Evolutionary conservation across 106 monocot species (phyloP).

Genomic region (Chionographis japonica): DNA sequence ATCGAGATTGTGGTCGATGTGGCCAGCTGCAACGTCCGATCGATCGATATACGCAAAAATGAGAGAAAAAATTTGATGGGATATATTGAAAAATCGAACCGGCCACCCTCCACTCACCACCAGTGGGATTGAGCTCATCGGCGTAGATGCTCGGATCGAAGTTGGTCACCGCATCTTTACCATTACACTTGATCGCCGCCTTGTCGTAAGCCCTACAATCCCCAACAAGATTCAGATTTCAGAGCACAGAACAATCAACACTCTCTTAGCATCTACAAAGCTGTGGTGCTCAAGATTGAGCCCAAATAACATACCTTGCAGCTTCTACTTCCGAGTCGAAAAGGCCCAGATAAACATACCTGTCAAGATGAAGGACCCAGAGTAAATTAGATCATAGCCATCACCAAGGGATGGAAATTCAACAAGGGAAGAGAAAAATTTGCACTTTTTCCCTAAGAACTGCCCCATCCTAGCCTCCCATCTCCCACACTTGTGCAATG

Average conservation of each 20-base stretch:
- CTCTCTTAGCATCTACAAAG: too few relatives aligned
- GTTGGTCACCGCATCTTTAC: constrained; percentile 55
- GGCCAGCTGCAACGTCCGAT: background rate
- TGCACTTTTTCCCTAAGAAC: constrained; percentile 88
- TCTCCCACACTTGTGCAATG: constrained; percentile 96
- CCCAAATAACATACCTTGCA: constrained; percentile 31
- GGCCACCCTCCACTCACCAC: background rate
- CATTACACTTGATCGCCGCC: constrained; percentile 54
- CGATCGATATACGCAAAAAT: background rate
- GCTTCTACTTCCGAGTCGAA: constrained; percentile 81
- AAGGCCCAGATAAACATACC: constrained; percentile 86
- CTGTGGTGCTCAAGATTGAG: too few relatives aligned
- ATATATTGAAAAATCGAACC: background rate
- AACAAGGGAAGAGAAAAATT: background rate
- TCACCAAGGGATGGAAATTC: background rate
- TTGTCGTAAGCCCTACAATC: constrained; percentile 41
- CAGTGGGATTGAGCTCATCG: constrained; percentile 28
- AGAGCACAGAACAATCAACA: background rate
- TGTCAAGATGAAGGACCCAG: constrained; percentile 6
- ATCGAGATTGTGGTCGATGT: constrained; percentile 53
- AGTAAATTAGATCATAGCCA: background rate
- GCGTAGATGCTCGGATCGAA: constrained; percentile 51
- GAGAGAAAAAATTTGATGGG: background rate
- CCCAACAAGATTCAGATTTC: background rate
- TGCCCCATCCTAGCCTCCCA: constrained; percentile 99